These are phyloP conservation scores for Penicillium sp. DNA, from an alignment of 2,329 filamentous ascomycete species.

Conservation along the genomic window DNA sequence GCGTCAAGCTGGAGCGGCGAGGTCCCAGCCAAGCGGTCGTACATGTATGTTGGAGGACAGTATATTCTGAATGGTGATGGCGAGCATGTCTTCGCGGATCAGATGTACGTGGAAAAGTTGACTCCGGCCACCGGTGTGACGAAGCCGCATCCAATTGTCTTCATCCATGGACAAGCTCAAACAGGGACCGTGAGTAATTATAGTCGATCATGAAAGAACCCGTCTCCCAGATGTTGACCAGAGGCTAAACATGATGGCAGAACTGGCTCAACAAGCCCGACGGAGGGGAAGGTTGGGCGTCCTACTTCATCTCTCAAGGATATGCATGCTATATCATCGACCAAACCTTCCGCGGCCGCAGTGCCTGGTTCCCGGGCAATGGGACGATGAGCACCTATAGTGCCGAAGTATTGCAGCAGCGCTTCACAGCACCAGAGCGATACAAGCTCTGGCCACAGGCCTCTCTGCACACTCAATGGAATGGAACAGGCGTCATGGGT, in stretches of 20 bases:
- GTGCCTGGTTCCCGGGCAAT: slow-evolving; percentile 27
- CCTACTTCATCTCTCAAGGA: slow-evolving; percentile 51
- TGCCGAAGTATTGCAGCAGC: slow-evolving; percentile 31
- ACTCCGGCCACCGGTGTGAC: slow-evolving; percentile 23
- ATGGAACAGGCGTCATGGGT: slow-evolving; percentile 36
- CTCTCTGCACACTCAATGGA: slow-evolving; percentile 50
- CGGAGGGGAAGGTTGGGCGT: slow-evolving; percentile 52
- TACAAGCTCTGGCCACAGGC: slow-evolving; percentile 49
- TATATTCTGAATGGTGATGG: slow-evolving; percentile 21
- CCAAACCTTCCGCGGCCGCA: slow-evolving; percentile 43
- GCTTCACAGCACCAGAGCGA: slow-evolving; percentile 39
- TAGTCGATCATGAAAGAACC: too few relatives aligned
- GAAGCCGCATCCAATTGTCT: slow-evolving; percentile 36
- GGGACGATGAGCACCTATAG: slow-evolving; percentile 21
- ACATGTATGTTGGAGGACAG: slow-evolving; percentile 36
- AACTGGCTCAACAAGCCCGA: slow-evolving; percentile 56
- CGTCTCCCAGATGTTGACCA: not conserved
- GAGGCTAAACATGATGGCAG: slow-evolving; percentile 20
- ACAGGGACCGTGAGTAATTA: slow-evolving; percentile 34
- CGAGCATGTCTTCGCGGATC: slow-evolving; percentile 30
- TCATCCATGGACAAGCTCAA: slow-evolving; percentile 36
- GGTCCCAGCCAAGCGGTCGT: slow-evolving; percentile 22
- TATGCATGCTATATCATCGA: slow-evolving; percentile 53
- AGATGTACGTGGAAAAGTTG: slow-evolving; percentile 44
- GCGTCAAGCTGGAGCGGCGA: slow-evolving; percentile 11